Conservation (phyloP, 805 yeast genomes). For the Candida boleticola region DNA sequence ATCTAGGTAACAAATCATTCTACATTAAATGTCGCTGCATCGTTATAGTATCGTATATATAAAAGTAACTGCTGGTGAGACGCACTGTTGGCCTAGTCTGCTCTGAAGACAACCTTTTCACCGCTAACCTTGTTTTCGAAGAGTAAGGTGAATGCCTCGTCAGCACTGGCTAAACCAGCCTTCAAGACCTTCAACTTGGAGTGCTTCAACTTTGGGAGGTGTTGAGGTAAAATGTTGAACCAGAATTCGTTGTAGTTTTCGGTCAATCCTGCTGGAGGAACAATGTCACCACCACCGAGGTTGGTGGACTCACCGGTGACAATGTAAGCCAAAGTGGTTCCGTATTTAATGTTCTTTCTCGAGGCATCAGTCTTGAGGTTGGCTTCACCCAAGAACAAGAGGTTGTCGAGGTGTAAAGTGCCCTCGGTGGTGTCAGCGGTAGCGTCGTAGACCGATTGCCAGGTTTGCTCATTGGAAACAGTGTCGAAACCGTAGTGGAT, state of each 20-base stretch:
- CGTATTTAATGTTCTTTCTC: constrained; percentile 12
- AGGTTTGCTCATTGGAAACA: constrained; percentile 18
- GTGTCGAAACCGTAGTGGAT: constrained; percentile 29
- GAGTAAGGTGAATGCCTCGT: constrained; percentile 37
- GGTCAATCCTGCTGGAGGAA: background rate
- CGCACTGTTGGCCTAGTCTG: background rate
- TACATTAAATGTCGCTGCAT: no score
- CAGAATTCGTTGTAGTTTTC: constrained; percentile 17
- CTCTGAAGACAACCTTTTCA: constrained; percentile 43
- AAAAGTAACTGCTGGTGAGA: no score
- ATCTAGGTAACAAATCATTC: no score
- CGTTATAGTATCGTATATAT: no score
- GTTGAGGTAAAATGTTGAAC: constrained; percentile 18
- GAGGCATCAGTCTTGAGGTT: constrained; percentile 9
- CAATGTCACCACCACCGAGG: background rate
- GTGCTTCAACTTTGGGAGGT: constrained; percentile 16
- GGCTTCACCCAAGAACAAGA: constrained; percentile 13
- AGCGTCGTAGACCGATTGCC: constrained; percentile 27
- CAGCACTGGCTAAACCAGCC: constrained; percentile 25
- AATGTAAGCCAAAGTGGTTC: constrained; percentile 14
- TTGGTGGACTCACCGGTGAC: constrained; percentile 12
- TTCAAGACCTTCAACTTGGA: constrained; percentile 22
- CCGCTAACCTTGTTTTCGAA: constrained; percentile 39
- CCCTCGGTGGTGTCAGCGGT: constrained; percentile 19
- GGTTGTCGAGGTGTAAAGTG: constrained; percentile 17